These are phyloP conservation scores for Funneliformis caledonium DNA, from an alignment of 371 early-diverging fungal genomes.

Conservation along the genomic window DNA sequence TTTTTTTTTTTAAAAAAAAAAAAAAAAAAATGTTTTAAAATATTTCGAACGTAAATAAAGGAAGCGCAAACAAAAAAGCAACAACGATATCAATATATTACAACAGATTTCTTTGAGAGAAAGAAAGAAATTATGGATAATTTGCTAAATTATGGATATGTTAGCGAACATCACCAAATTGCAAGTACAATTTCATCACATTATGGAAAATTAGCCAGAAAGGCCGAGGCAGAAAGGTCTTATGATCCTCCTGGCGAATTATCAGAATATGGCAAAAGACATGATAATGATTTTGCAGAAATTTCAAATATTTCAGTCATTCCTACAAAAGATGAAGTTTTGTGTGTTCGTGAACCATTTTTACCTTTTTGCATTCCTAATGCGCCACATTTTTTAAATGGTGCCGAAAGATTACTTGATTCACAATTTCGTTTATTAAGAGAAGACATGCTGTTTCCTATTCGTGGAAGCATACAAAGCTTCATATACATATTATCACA, in stretches of 20 bases:
- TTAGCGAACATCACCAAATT: too few species aligned
- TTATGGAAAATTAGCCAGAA: too few species aligned
- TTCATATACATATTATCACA: conserved; percentile 25
- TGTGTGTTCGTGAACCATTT: conserved; percentile 44
- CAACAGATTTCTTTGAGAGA: too few species aligned
- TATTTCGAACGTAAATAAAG: too few species aligned
- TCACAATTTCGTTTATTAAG: conserved; percentile 59
- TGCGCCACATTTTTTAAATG: conserved; percentile 51
- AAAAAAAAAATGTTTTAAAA: too few species aligned
- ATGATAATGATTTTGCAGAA: conserved; percentile 53
- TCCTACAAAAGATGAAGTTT: conserved; percentile 53
- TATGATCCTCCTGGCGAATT: conserved; percentile 36
- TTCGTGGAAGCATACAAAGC: conserved; percentile 41
- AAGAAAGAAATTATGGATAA: too few species aligned
- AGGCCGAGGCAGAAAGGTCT: too few species aligned
- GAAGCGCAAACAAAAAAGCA: too few species aligned
- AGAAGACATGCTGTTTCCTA: conserved; percentile 53
- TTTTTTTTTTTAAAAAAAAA: too few species aligned
- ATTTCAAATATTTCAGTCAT: conserved; percentile 49
- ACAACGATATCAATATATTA: too few species aligned
- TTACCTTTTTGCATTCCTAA: conserved; percentile 47
- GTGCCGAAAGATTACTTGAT: conserved; percentile 54
- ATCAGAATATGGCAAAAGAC: conserved; percentile 44
- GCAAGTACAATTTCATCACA: too few species aligned
- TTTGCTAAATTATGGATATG: too few species aligned